phyloP scores from a whole-genome alignment of 139 green algal genomes.

The Chlorella sp. region DNA sequence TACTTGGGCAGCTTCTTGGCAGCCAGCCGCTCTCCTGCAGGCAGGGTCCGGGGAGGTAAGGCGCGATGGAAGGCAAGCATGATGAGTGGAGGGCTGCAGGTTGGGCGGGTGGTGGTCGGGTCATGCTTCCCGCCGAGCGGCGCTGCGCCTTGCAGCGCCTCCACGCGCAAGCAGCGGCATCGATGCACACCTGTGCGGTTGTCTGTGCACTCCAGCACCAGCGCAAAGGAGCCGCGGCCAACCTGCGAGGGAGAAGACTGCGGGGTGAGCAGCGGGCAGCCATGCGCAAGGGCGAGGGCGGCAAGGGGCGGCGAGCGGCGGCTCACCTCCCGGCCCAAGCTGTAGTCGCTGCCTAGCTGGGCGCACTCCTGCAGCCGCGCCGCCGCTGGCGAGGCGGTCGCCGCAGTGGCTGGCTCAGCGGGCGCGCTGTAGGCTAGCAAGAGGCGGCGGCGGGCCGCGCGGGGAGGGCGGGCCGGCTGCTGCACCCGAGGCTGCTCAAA shows the following conservation, averaged over 20 bases:
- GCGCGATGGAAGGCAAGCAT: too few species aligned
- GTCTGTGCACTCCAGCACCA: background rate
- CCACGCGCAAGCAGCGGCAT: too few species aligned
- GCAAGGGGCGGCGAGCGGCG: background rate
- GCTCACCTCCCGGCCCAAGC: background rate
- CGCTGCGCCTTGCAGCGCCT: too few species aligned
- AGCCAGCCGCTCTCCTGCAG: background rate
- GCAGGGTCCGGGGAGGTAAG: too few species aligned
- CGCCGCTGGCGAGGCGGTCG: background rate
- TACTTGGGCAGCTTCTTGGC: conserved; percentile 11
- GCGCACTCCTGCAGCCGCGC: background rate
- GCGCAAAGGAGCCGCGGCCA: conserved; percentile 10
- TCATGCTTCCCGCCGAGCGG: too few species aligned
- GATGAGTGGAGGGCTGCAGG: too few species aligned
- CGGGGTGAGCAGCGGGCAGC: background rate
- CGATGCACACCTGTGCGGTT: background rate
- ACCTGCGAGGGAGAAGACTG: background rate
- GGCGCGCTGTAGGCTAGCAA: too few species aligned
- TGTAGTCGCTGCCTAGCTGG: background rate
- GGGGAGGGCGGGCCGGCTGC: too few species aligned
- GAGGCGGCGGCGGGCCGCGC: too few species aligned
- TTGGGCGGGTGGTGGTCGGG: too few species aligned
- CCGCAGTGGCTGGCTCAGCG: too few species aligned
- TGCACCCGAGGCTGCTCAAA: too few species aligned
- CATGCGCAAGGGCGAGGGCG: background rate